phyloP scores from a whole-genome alignment of 108 stramenopile genomes.

The Asterionellopsis glacialis region DNA sequence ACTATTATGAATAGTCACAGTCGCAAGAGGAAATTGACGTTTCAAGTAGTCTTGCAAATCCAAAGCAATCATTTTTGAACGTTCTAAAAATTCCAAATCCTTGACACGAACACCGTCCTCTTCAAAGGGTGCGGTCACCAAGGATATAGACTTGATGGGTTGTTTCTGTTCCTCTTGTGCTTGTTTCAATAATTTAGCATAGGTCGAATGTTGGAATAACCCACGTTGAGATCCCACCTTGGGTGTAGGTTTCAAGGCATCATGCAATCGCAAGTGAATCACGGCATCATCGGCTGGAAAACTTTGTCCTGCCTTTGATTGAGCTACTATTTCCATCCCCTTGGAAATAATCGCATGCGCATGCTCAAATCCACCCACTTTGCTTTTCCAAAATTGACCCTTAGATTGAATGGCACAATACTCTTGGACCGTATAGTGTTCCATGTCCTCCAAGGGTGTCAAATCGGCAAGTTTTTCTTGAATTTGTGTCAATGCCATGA shows the following conservation, averaged over 20 bases:
- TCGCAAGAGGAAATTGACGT: neutral
- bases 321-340: neutral
- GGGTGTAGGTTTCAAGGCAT: neutral
- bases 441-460: too few relatives aligned
- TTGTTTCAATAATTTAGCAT: neutral
- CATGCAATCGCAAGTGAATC: slow-evolving; percentile 4
- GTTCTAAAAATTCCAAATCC: neutral
- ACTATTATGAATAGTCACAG: slow-evolving; percentile 1
- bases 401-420: too few relatives aligned
- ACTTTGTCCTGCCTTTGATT: neutral
- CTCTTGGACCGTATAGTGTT: too few relatives aligned
- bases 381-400: too few relatives aligned
- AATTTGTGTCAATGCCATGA: too few relatives aligned
- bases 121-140: slow-evolving; percentile 3
- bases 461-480: too few relatives aligned
- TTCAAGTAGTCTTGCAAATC: neutral
- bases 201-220: neutral
- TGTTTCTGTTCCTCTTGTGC: neutral
- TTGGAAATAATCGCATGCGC: too few relatives aligned
- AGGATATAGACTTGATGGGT: neutral
- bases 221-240: neutral
- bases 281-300: slow-evolving; percentile 6
- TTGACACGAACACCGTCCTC: neutral
- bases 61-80: neutral
- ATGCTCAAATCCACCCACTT: too few relatives aligned